Evolutionary conservation across 805 yeast species (phyloP).

Genomic region (Lachancea kluyveri): DNA sequence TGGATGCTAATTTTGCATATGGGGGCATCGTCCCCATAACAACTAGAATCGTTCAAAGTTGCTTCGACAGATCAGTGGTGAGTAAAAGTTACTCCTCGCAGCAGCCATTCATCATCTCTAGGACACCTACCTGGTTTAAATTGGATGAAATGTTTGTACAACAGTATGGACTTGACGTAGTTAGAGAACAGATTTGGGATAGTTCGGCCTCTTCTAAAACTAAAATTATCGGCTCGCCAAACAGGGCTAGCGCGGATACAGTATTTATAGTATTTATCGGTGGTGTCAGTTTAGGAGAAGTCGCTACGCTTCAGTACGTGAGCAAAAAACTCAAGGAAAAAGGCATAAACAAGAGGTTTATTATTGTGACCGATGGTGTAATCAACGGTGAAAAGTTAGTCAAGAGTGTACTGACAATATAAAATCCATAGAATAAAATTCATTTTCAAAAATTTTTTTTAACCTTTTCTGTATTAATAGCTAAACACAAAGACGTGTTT

Average conservation of each 20-base stretch:
- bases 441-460: too few species aligned
- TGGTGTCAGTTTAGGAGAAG: conserved; percentile 81
- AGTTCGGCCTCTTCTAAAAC: conserved; percentile 4
- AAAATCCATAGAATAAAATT: too few species aligned
- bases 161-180: conserved; percentile 18
- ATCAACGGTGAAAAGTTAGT: conserved; percentile 36
- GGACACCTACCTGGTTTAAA: conserved; percentile 19
- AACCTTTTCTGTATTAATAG: too few species aligned
- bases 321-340: conserved; percentile 37
- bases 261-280: conserved; percentile 61
- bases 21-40: conserved; percentile 80
- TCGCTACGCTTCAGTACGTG: conserved; percentile 63
- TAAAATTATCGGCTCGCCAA: conserved; percentile 7
- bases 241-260: conserved; percentile 20
- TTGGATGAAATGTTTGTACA: conserved; percentile 21
- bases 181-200: conserved; percentile 19
- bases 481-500: too few species aligned
- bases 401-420: too few species aligned
- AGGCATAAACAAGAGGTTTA: conserved; percentile 33
- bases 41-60: conserved; percentile 60
- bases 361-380: conserved; percentile 44
- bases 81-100: conserved; percentile 30
- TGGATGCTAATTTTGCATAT: conserved; percentile 47
- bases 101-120: conserved; percentile 28
- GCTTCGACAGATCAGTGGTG: conserved; percentile 52